Evolutionary conservation across 2,329 filamentous ascomycete genomes (phyloP).

Genomic region (Tolypocladium sp.): DNA sequence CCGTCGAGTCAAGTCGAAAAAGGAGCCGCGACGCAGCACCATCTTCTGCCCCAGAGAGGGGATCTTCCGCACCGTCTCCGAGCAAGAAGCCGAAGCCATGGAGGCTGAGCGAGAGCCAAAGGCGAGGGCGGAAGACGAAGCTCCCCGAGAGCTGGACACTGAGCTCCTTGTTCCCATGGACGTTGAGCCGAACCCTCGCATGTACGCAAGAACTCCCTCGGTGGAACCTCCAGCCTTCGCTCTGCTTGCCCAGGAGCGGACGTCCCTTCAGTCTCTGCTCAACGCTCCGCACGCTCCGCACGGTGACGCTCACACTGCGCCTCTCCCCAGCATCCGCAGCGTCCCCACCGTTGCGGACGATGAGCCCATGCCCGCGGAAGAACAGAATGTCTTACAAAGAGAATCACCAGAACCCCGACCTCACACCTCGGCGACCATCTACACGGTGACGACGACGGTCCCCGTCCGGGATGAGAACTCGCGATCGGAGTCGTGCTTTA

Average conservation of each 20-base stretch:
- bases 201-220: conserved; percentile 51
- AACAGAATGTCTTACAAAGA: conserved; percentile 8
- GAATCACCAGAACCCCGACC: conserved; percentile 23
- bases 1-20: conserved; percentile 18
- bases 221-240: conserved; percentile 54
- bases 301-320: conserved; percentile 21
- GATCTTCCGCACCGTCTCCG: conserved; percentile 51
- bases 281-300: conserved; percentile 46
- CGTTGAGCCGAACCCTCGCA: conserved; percentile 22
- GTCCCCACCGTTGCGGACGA: conserved; percentile 25
- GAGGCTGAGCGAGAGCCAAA: conserved; percentile 21
- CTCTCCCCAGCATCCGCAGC: conserved; percentile 30
- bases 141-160: conserved; percentile 6
- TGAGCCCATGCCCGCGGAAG: conserved; percentile 2
- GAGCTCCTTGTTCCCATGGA: conserved; percentile 14
- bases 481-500: conserved; percentile 29
- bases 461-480: conserved; percentile 38
- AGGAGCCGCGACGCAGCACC: conserved; percentile 38
- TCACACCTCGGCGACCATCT: conserved; percentile 37
- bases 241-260: conserved; percentile 40
- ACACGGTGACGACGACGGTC: conserved; percentile 40
- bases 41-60: conserved; percentile 55
- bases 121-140: conserved; percentile 7
- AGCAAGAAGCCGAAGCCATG: conserved; percentile 39
- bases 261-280: conserved; percentile 52